phyloP scores from a whole-genome alignment of 768 basidiomycete genomes.

The Cubamyces sp. region DNA sequence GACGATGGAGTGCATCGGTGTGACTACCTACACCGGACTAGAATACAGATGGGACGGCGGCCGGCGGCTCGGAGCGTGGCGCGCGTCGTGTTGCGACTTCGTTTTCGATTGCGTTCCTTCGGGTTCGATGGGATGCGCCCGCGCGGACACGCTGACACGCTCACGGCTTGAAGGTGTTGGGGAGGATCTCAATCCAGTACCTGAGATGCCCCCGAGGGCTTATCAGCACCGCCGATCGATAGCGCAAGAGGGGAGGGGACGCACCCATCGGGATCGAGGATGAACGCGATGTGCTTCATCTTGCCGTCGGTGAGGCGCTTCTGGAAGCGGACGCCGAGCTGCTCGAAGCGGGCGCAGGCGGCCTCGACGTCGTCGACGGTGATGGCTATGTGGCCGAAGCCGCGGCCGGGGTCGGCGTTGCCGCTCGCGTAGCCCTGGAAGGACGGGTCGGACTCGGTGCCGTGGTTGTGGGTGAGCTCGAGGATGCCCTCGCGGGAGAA shows the following conservation, averaged over 20 bases:
- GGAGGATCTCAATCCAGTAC: slow-evolving; percentile 64
- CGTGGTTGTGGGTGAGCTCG: slow-evolving; percentile 89
- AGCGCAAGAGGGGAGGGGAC: slow-evolving; percentile 9
- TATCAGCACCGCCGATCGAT: neutral
- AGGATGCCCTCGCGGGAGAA: slow-evolving; percentile 48
- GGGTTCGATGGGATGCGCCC: neutral
- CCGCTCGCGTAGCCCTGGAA: slow-evolving; percentile 88
- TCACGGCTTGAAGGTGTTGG: slow-evolving; percentile 14
- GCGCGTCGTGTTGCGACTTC: neutral
- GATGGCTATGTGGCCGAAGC: slow-evolving; percentile 91
- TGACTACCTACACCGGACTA: neutral
- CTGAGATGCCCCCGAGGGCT: slow-evolving; percentile 33
- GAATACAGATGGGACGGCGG: slow-evolving; percentile 1
- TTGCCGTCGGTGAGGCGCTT: slow-evolving; percentile 85
- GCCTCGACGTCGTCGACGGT: slow-evolving; percentile 80
- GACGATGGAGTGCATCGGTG: no score
- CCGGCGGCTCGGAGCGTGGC: neutral
- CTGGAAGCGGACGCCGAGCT: slow-evolving; percentile 81
- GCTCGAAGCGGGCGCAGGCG: slow-evolving; percentile 84
- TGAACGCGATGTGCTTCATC: slow-evolving; percentile 85
- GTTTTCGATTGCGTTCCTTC: neutral
- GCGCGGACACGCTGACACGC: no score
- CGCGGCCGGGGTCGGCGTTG: slow-evolving; percentile 79
- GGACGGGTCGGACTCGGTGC: slow-evolving; percentile 76
- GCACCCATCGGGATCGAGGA: slow-evolving; percentile 84